Percentiles rank a stretch among this genome's conserved stretches.
These are phyloP conservation scores for Verticillium isaacii DNA, from an alignment of 2,329 filamentous ascomycete genomes.

Conservation along the genomic window DNA sequence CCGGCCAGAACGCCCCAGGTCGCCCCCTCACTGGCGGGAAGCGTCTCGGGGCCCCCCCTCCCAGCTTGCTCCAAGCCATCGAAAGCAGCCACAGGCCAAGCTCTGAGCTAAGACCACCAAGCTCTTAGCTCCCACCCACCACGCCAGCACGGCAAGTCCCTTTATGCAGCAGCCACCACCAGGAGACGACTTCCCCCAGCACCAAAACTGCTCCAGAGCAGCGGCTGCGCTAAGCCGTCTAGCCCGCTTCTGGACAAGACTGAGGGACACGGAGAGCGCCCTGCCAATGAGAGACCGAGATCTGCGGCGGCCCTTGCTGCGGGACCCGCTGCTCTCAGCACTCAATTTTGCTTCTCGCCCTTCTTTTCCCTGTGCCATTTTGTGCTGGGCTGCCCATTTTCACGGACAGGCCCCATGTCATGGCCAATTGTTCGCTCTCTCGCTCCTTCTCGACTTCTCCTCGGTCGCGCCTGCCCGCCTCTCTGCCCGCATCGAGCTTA, in stretches of 20 bases:
- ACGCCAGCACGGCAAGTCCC: not conserved
- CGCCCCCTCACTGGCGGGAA: not conserved
- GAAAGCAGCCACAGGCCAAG: not conserved
- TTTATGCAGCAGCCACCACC: not conserved
- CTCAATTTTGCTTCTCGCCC: not conserved
- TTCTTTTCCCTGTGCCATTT: not conserved
- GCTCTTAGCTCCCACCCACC: not conserved
- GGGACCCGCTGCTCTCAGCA: not conserved
- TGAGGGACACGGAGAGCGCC: not conserved
- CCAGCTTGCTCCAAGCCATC: not conserved
- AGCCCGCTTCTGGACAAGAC: constrained; percentile 1
- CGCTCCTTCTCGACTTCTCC: not conserved
- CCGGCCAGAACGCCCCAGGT: not conserved
- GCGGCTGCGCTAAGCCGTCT: constrained; percentile 1
- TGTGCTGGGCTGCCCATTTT: too few species aligned
- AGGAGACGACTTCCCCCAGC: not conserved
- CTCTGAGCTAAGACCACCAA: not conserved
- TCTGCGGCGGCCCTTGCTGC: not conserved
- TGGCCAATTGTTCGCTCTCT: not conserved
- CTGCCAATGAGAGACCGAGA: not conserved
- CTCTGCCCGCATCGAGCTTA: not conserved
- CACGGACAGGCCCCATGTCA: not conserved
- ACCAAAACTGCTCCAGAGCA: not conserved
- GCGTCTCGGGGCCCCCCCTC: not conserved
- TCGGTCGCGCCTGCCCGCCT: not conserved